phyloP scores from a whole-genome alignment of 2,329 filamentous ascomycete species.

The Exserohilum turcica region DNA sequence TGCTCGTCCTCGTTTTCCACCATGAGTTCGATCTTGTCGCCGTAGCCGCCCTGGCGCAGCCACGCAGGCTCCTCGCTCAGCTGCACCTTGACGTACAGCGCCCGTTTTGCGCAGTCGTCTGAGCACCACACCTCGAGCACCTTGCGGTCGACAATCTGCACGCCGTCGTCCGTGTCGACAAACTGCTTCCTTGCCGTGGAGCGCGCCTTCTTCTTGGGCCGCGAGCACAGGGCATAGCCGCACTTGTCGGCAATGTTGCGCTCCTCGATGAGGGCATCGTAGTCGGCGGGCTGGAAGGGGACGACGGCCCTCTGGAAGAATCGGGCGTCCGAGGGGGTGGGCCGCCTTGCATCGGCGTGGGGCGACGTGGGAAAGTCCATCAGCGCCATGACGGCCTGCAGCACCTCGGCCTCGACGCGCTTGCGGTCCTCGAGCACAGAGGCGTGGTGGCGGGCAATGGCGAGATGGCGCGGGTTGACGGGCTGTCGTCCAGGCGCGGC shows the following conservation, averaged over 20 bases:
- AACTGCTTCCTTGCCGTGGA: slow-evolving; percentile 62
- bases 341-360: slow-evolving; percentile 57
- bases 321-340: slow-evolving; percentile 63
- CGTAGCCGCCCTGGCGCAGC: slow-evolving; percentile 67
- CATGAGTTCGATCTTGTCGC: slow-evolving; percentile 48
- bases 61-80: slow-evolving; percentile 83
- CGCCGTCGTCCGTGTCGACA: slow-evolving; percentile 62
- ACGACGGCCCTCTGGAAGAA: slow-evolving; percentile 70
- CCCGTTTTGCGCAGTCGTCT: slow-evolving; percentile 74
- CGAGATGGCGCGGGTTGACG: slow-evolving; percentile 53
- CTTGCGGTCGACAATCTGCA: slow-evolving; percentile 70
- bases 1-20: slow-evolving; percentile 43
- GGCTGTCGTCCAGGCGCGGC: slow-evolving; percentile 27
- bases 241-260: slow-evolving; percentile 82
- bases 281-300: slow-evolving; percentile 84
- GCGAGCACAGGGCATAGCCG: slow-evolving; percentile 80
- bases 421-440: slow-evolving; percentile 81
- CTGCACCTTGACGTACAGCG: slow-evolving; percentile 87
- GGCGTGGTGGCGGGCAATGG: slow-evolving; percentile 81
- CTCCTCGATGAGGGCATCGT: slow-evolving; percentile 86
- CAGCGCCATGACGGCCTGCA: slow-evolving; percentile 72
- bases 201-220: slow-evolving; percentile 63
- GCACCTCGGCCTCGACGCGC: slow-evolving; percentile 74
- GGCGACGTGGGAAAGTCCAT: slow-evolving; percentile 65
- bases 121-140: slow-evolving; percentile 89